phyloP scores from a whole-genome alignment of 345 rosid genomes.

The Bruguiera sexangula region DNA sequence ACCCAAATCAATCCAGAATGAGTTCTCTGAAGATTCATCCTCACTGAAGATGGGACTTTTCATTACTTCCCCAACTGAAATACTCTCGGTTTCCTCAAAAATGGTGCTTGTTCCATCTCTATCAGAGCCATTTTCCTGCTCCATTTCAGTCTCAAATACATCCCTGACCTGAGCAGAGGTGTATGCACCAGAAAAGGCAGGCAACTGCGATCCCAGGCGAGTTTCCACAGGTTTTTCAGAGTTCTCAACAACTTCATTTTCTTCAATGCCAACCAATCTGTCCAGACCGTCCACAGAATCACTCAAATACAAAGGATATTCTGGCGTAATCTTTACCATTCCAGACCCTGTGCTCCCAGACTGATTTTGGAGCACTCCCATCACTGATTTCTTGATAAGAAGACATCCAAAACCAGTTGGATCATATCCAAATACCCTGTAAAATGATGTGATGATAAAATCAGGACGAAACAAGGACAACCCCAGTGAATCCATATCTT shows the following conservation, averaged over 20 bases:
- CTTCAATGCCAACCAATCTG: constrained; percentile 47
- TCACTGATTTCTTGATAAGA: constrained; percentile 91
- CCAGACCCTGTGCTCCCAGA: constrained; percentile 90
- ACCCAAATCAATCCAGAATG: constrained; percentile 92
- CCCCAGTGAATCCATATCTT: constrained; percentile 99
- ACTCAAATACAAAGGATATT: constrained; percentile 84
- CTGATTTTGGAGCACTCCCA: constrained; percentile 90
- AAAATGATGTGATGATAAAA: constrained; percentile 93
- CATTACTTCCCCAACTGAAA: constrained; percentile 93
- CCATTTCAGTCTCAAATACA: constrained; percentile 86
- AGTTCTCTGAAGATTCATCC: constrained; percentile 87
- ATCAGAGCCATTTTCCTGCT: constrained; percentile 75
- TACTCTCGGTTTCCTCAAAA: constrained; percentile 89
- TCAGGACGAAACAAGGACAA: constrained; percentile 94
- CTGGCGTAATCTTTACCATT: constrained; percentile 94
- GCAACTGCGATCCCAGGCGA: constrained; percentile 58
- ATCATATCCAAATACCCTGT: constrained; percentile 93
- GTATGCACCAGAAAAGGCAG: constrained; percentile 92
- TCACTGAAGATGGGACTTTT: constrained; percentile 97
- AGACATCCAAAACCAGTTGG: constrained; percentile 99
- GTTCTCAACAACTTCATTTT: constrained; percentile 50
- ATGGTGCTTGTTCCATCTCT: constrained; percentile 85
- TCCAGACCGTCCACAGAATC: constrained; percentile 91
- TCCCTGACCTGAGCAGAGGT: constrained; percentile 92
- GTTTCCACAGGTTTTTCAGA: constrained; percentile 54